These are phyloP conservation scores for Calonectria fujianensis DNA, from an alignment of 2,329 filamentous ascomycete genomes.

Conservation along the genomic window DNA sequence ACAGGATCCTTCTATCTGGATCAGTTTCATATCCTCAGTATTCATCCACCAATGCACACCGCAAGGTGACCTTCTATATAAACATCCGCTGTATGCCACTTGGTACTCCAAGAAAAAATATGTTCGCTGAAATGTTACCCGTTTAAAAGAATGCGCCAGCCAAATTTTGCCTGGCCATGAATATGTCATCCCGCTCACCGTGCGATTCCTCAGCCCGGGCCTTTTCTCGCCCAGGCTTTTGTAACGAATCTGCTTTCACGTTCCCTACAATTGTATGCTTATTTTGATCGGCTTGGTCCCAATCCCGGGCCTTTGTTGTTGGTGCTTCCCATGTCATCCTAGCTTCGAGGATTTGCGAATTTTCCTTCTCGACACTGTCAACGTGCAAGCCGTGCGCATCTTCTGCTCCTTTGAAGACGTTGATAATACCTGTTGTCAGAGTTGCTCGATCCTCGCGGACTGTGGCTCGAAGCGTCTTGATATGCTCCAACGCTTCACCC, in stretches of 20 bases:
- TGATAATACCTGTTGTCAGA: slow-evolving; percentile 45
- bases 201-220: slow-evolving; percentile 32
- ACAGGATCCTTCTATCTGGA: slow-evolving; percentile 7
- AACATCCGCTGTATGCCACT: slow-evolving; percentile 9
- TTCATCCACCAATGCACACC: slow-evolving; percentile 14
- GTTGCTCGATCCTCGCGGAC: slow-evolving; percentile 46
- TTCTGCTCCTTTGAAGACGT: slow-evolving; percentile 48
- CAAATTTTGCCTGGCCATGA: slow-evolving; percentile 45
- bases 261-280: not conserved
- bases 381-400: slow-evolving; percentile 41
- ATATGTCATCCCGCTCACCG: slow-evolving; percentile 43
- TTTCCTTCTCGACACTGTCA: slow-evolving; percentile 37
- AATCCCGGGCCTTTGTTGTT: slow-evolving; percentile 10
- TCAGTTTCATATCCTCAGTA: slow-evolving; percentile 9
- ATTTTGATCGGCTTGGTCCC: not conserved
- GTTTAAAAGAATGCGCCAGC: slow-evolving; percentile 49
- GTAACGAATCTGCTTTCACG: slow-evolving; percentile 22
- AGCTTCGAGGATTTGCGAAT: slow-evolving; percentile 35
- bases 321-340: slow-evolving; percentile 42
- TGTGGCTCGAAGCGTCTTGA: slow-evolving; percentile 49
- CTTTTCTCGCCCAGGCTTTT: slow-evolving; percentile 37
- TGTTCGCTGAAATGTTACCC: slow-evolving; percentile 21
- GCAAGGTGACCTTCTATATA: slow-evolving; percentile 20
- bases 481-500: slow-evolving; percentile 48
- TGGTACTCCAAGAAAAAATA: not conserved